These are phyloP conservation scores for Calocybe gangraenosa DNA, from an alignment of 768 basidiomycete genomes.

Conservation along the genomic window DNA sequence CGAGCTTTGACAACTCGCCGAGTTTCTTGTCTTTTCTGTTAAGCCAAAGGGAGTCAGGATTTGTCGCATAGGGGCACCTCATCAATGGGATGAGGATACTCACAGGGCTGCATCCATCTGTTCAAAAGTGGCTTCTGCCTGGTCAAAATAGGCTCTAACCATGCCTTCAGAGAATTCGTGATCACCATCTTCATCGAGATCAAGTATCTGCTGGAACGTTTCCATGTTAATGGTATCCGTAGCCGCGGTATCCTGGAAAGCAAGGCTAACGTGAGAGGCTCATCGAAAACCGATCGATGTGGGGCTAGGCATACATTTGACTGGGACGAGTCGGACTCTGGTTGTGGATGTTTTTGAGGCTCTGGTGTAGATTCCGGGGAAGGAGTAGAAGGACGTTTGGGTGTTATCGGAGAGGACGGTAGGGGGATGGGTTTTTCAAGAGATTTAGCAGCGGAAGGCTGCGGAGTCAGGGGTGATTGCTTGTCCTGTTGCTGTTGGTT, in stretches of 20 bases:
- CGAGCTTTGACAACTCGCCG: constrained; percentile 60
- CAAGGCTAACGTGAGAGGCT: constrained; percentile 1
- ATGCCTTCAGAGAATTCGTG: constrained; percentile 77
- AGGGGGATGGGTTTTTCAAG: background rate
- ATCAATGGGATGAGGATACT: constrained; percentile 28
- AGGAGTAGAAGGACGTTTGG: background rate
- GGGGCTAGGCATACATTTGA: constrained; percentile 4
- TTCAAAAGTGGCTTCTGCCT: constrained; percentile 71
- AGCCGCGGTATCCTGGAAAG: constrained; percentile 3
- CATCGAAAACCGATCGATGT: constrained; percentile 4
- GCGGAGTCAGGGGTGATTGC: background rate
- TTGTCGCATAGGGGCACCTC: constrained; percentile 1
- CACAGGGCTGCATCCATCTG: constrained; percentile 80
- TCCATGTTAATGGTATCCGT: constrained; percentile 54
- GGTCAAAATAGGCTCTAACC: constrained; percentile 75
- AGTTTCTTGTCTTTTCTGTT: constrained; percentile 58
- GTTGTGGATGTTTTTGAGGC: background rate
- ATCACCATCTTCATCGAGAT: constrained; percentile 74
- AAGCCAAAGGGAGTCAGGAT: constrained; percentile 2
- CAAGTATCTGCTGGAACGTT: constrained; percentile 81
- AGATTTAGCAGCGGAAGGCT: background rate
- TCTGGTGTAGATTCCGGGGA: constrained; percentile 1
- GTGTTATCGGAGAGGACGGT: background rate
- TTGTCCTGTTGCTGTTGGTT: too few species aligned
- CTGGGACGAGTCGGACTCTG: background rate